Evolutionary conservation across 176 grass and related monocot genomes (phyloP), one percentile per base, ranked within the genome.

Genomic region (Olyra latifolia): DNA sequence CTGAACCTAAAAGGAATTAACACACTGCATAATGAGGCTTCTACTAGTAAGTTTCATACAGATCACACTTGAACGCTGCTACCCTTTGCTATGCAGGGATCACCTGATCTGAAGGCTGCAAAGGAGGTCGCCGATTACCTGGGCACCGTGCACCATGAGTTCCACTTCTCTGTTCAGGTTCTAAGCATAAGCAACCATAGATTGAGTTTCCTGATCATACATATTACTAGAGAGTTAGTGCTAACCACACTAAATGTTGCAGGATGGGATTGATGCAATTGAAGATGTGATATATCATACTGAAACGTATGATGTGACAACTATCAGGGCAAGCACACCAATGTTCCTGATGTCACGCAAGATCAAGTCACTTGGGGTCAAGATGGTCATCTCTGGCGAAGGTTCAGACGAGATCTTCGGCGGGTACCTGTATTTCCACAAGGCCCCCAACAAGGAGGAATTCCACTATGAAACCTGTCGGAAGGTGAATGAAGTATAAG

Each of bases 261-360:
- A 94, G 91, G 91, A 94, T 0, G 89, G 89, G 25, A 92, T 97
- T 5, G 91, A 94, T 64, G 89, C 87, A 4, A 87, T 97, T 11
- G 91, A 94, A 10, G 94, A 94, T 28, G 94, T 92, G 38, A 94
- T 97, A 55, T 90, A 94, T 38, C 94, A 97, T 73, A 92, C 74
- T 0, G 94, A 97, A 67, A 97, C 91, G 10, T 94, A 94, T 28
- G 91, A 92, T 19, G 91, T 97, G 49, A 97, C 89, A 0, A 97
- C 87, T 0, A 87, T 94, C 55, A 89, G 89, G 25, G 91, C 94
- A 1, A 97, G 94, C 79, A 97, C 89, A 3, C 94, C 94, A 0
- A 97, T 97, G 94, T 97, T 92, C 84, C 89, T 97, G 5, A 97
- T 97, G 85, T 92, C 89, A 0, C 89, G 89, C 11, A 94, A 94